These are phyloP conservation scores for Parascedosporium putredinis DNA, from an alignment of 2,329 filamentous ascomycete genomes.

Conservation along the genomic window DNA sequence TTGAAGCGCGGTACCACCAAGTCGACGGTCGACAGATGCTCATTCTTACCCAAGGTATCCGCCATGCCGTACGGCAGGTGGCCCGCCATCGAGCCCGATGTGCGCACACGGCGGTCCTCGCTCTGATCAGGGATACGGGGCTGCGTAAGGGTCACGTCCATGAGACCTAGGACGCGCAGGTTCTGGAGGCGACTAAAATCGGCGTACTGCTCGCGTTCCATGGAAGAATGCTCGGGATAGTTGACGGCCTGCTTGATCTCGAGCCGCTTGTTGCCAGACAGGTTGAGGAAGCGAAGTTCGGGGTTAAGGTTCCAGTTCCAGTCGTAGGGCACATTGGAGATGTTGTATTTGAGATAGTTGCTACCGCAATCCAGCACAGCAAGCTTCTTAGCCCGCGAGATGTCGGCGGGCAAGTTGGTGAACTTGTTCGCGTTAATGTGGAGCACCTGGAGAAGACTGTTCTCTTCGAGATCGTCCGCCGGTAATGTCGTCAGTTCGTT, in stretches of 20 bases:
- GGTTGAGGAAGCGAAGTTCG: constrained; percentile 85
- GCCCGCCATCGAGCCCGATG: constrained; percentile 89
- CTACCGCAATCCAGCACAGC: constrained; percentile 89
- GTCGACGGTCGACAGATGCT: constrained; percentile 91
- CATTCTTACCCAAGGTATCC: constrained; percentile 82
- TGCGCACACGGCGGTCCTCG: constrained; percentile 88
- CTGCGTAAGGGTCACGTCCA: constrained; percentile 95
- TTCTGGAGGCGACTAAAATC: constrained; percentile 82
- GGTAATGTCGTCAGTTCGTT: constrained; percentile 89
- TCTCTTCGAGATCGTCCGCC: constrained; percentile 87
- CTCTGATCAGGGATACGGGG: constrained; percentile 90
- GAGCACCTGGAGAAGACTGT: constrained; percentile 74
- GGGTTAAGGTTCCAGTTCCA: constrained; percentile 99
- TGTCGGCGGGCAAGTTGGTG: constrained; percentile 87
- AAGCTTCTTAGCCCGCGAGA: constrained; percentile 87
- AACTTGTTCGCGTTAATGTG: constrained; percentile 98
- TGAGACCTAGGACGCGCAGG: constrained; percentile 79
- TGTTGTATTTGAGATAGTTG: constrained; percentile 95
- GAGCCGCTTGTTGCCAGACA: constrained; percentile 91
- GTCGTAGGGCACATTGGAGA: constrained; percentile 97
- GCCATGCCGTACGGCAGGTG: constrained; percentile 95
- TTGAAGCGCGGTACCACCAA: constrained; percentile 90
- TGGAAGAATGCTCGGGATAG: constrained; percentile 27
- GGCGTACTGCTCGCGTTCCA: constrained; percentile 60
- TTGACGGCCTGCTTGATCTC: constrained; percentile 63